Base-by-base conservation (phyloP, 805 yeast genomes). In the Ogataea corticis region DNA sequence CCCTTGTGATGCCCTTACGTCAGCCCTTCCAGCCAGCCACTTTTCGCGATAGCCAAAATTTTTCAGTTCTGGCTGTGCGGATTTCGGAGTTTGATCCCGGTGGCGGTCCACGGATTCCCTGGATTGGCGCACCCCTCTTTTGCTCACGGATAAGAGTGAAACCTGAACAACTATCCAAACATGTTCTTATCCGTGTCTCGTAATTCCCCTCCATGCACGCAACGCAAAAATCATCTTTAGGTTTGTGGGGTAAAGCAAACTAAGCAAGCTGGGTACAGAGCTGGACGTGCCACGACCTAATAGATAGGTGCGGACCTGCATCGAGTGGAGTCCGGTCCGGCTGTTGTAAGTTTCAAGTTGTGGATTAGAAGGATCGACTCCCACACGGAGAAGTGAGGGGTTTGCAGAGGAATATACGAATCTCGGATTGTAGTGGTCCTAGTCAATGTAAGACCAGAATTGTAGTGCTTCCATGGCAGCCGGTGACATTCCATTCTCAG, bases 201-300 rank as follows among this genome's bases (percentile, higher is more conserved):
- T 23, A 18, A 35, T 15, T 16, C 31, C 31, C 18, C 19, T 23
- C 18, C 19, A 35, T 35, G 38, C 38, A 15, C 31, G 23, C 10
- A 4, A 23, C 38, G 23, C 31, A 25, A 35, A 21, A 6, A 35
- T 15, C 10, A 23, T 17, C 7, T 12, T 16, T 30, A 27, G 19
- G 30, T 12, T 14, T 35, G 30, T 35, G 38, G 38, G 38, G 38
- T 34, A 34, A n/a, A n/a, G n/a, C n/a, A n/a, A n/a, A n/a, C n/a
- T n/a, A n/a, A n/a, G n/a, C n/a, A n/a, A n/a, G n/a, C 11, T 9
- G 28, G 25, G 21, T 17, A 14, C 23, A 16, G 7, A 9, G 7
- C 19, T n/a, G 18, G 16, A 31, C 12, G 13, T 17, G 33, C 11
- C 16, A 31, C 3, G 33, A n/a, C 7, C 5, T 28, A 12, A 28